Base-by-base conservation (phyloP, 2,329 filamentous ascomycete genomes). In the Neocucurbitaria cava region DNA sequence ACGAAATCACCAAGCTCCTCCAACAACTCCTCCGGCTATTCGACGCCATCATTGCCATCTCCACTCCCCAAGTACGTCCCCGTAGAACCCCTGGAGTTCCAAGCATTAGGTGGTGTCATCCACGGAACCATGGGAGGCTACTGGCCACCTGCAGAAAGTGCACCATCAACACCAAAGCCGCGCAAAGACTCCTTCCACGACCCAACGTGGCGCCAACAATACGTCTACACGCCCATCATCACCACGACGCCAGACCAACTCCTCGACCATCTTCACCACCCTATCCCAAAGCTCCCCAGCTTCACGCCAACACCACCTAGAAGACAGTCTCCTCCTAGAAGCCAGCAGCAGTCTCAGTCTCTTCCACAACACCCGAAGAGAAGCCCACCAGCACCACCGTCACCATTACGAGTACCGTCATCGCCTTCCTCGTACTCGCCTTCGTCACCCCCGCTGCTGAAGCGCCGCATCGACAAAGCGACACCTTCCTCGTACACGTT, bases 401-500 rank as follows among this genome's bases (percentile, higher is more conserved):
- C 52, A 9, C 51, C 50, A n/a, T n/a, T n/a, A n/a, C n/a, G n/a
- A n/a, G n/a, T n/a, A n/a, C n/a, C n/a, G n/a, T n/a, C n/a, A n/a
- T n/a, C n/a, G n/a, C n/a, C n/a, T n/a, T n/a, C n/a, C n/a, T n/a
- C n/a, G n/a, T n/a, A n/a, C n/a, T n/a, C n/a, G n/a, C n/a, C 53
- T 1, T 46, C 51, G 11, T 35, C 52, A 9, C 51, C 50, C 13
- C 30, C 51, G 41, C 45, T 45, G 47, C 38, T 65, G 10, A 64
- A 64, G 18, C 70, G 74, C 23, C 62, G 70, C 50, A 55, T 69
- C 8, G 73, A 77, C 38, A 74, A 75, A 44, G 48, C 58, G 0
- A 78, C 76, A 2, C 75, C 71, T 6, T 79, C 75, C 8, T 72
- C 69, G 33, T 78, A 78, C 50, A 80, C 78, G 1, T 75, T 79